Conservation (phyloP, 2,329 filamentous ascomycete species). For the Alternaria consortialis region DNA sequence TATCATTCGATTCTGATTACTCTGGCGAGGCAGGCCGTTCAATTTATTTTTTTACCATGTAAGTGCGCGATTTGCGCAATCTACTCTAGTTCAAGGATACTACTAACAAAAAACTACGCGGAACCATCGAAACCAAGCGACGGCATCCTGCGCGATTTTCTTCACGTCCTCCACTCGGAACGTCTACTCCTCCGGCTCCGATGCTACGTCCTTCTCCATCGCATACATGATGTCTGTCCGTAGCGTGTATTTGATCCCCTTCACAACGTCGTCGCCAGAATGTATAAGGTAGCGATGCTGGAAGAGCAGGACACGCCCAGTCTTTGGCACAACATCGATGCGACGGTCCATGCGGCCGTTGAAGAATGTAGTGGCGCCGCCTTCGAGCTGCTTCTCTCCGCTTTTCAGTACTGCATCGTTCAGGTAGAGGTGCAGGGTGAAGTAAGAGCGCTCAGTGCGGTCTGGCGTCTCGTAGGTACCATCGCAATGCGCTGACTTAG, state of each 20-base stretch:
- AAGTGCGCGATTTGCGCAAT: constrained; percentile 46
- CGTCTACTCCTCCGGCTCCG: neutral
- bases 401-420: constrained; percentile 53
- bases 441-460: constrained; percentile 60
- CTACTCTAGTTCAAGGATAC: constrained; percentile 47
- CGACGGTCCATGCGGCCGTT: constrained; percentile 41
- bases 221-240: constrained; percentile 65
- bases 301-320: constrained; percentile 64
- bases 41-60: constrained; percentile 62
- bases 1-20: constrained; percentile 94
- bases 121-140: neutral
- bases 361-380: constrained; percentile 65
- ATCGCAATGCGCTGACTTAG: constrained; percentile 69
- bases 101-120: constrained; percentile 45
- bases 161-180: neutral
- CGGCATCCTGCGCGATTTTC: neutral
- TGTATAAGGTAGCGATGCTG: constrained; percentile 64
- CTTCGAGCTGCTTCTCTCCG: constrained; percentile 52
- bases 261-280: constrained; percentile 63
- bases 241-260: constrained; percentile 64
- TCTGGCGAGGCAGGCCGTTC: constrained; percentile 82
- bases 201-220: constrained; percentile 32
- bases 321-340: constrained; percentile 60
- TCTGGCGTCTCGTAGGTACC: constrained; percentile 68
- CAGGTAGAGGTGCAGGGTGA: constrained; percentile 66